Evolutionary conservation across 352 stramenopile species (phyloP), one percentile per base, ranked within the genome.

Genomic region (Phytophthora colocasiae): DNA sequence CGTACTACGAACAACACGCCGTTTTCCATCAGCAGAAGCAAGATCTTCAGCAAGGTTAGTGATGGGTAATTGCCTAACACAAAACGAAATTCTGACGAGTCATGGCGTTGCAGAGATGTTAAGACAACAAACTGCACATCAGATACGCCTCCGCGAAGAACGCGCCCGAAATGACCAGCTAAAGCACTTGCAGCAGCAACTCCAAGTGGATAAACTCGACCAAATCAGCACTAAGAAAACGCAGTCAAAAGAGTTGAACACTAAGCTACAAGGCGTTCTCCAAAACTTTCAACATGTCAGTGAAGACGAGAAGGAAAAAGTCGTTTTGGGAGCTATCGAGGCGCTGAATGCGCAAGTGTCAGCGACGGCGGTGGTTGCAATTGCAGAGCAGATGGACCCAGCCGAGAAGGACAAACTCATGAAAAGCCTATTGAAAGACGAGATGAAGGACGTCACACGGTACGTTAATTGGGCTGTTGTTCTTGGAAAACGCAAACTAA

Each of bases 391-490:
- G 17, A 89, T 92, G 66, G 81, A 75, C 39, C 50, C 63, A 24
- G 54, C 73, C 32, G 83, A 92, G 52, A 86, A 82, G 29, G 80
- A 90, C 14, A 89, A 89, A 41, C 69, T 91, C 1, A 58, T 87
- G 49, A 71, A 58, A 2, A 75, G 73, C 15, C 45, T 91, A 8
- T 85, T 89, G 31, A 70, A 83, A 34, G 72, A 85, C 31, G 81
- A 91, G 32, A 80, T 87, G 44, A 59, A 63, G 32, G 62, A 80
- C 24, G 71, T 90, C 29, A 86, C 81, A 38, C 62, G 83, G 83
- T 90, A 66, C 44, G 80, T 69, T 27, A 3, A 11, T 14, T 31
- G 27, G 6, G 27, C 2, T 17, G 51, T 19, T 9, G 15, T 22
- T 22, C 22, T 22, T 22, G 22, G n/a, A n/a, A 36, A 6, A 22